Evolutionary conservation across 73 alveolate genomes (phyloP).

Genomic region (Blepharisma stoltei): DNA sequence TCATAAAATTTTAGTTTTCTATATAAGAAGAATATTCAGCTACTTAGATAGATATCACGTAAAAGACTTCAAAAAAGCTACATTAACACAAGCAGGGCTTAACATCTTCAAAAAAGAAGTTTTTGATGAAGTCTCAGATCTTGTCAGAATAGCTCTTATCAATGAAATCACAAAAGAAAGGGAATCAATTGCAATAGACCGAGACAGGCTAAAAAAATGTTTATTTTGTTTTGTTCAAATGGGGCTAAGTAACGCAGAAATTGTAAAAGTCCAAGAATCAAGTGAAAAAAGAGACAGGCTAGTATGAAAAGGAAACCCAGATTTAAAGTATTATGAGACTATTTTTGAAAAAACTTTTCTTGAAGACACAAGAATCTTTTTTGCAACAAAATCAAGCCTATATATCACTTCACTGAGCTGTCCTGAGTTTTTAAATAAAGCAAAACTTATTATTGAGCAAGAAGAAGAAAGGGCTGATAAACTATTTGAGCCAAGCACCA

Average conservation of each 20-base stretch:
- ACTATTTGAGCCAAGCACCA: conserved; percentile 56
- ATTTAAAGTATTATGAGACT: conserved; percentile 36
- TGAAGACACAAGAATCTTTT: conserved; percentile 39
- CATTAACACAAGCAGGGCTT: neutral
- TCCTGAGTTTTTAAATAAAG: conserved; percentile 67
- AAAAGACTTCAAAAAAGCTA: neutral
- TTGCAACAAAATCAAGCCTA: conserved; percentile 38
- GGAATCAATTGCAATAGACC: conserved; percentile 35
- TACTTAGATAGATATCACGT: neutral
- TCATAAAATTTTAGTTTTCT: conserved; percentile 1
- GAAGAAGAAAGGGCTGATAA: conserved; percentile 74
- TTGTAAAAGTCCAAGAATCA: conserved; percentile 53
- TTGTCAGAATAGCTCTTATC: conserved; percentile 33
- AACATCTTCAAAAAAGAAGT: neutral
- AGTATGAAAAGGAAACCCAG: neutral
- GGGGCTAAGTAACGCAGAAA: conserved; percentile 38
- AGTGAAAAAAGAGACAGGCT: neutral
- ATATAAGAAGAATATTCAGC: neutral
- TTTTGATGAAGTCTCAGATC: conserved; percentile 29
- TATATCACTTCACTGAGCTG: conserved; percentile 54
- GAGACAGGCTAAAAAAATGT: conserved; percentile 33
- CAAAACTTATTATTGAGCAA: conserved; percentile 51
- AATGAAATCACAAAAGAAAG: conserved; percentile 44
- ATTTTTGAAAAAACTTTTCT: conserved; percentile 46
- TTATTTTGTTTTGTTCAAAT: conserved; percentile 35